Evolutionary conservation across 2,329 filamentous ascomycete species (phyloP).

Genomic region (Xylaria sp.): DNA sequence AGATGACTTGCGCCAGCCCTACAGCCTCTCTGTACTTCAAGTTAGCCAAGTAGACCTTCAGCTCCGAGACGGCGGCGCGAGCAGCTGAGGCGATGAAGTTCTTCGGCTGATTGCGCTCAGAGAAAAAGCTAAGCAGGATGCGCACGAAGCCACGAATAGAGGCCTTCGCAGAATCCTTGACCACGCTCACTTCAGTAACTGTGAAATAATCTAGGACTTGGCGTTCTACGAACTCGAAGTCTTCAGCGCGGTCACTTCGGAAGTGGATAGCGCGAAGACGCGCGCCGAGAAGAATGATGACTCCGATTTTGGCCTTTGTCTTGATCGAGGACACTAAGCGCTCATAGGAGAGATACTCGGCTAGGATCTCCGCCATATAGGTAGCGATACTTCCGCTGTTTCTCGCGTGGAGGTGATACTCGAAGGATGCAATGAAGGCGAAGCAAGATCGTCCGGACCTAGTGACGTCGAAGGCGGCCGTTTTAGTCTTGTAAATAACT

Average conservation of each 20-base stretch:
- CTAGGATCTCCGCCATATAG: constrained; percentile 33
- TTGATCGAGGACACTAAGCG: constrained; percentile 29
- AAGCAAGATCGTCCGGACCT: constrained; percentile 29
- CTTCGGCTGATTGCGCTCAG: constrained; percentile 25
- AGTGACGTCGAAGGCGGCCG: constrained; percentile 22
- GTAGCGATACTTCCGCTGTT: constrained; percentile 22
- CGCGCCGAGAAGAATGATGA: constrained; percentile 30
- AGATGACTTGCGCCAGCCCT: constrained; percentile 26
- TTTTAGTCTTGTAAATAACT: constrained; percentile 33
- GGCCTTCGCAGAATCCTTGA: constrained; percentile 21
- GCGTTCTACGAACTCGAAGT: constrained; percentile 31
- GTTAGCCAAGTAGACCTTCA: constrained; percentile 25
- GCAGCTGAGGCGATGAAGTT: constrained; percentile 33
- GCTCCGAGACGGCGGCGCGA: constrained; percentile 29
- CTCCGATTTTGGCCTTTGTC: constrained; percentile 26
- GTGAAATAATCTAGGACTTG: constrained; percentile 32
- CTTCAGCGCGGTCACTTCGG: constrained; percentile 22
- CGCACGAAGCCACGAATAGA: constrained; percentile 32
- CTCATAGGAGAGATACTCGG: constrained; percentile 34
- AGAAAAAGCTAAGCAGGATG: constrained; percentile 31
- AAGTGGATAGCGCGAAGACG: constrained; percentile 29
- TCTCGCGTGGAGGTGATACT: constrained; percentile 27
- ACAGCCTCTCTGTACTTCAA: constrained; percentile 29
- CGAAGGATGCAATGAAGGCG: constrained; percentile 33
- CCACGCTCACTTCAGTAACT: constrained; percentile 19